Conservation (phyloP, 129 eudicot genomes). For the Tagetes patula region DNA sequence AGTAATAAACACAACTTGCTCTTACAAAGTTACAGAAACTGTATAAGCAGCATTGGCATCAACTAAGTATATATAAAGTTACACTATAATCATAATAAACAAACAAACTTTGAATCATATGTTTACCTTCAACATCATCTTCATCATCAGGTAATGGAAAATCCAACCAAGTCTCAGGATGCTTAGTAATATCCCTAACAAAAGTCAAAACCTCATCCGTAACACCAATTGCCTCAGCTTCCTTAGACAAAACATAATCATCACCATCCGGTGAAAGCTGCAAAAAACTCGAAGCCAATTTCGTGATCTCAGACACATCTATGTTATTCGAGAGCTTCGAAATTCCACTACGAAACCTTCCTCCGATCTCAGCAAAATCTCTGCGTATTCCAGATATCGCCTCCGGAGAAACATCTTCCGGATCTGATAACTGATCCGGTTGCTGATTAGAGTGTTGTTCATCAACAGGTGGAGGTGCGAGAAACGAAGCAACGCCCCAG, state of each 20-base stretch:
- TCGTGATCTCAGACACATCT: conserved; percentile 76
- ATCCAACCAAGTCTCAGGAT: conserved; percentile 97
- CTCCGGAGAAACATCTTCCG: conserved; percentile 34
- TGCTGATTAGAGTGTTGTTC: conserved; percentile 29
- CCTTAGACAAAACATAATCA: conserved; percentile 30
- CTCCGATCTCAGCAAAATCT: conserved; percentile 94
- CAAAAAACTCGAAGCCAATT: conserved; percentile 71
- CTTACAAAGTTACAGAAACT: conserved; percentile 3
- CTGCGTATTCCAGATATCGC: conserved; percentile 51
- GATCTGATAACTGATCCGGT: conserved; percentile 26
- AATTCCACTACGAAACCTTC: conserved; percentile 79
- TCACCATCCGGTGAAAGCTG: conserved; percentile 57
- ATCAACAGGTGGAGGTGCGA: conserved; percentile 80
- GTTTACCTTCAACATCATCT: conserved; percentile 43
- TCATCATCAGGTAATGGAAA: conserved; percentile 75
- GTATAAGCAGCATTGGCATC: neutral
- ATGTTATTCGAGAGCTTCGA: conserved; percentile 69
- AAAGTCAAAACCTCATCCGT: conserved; percentile 82
- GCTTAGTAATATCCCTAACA: conserved; percentile 75
- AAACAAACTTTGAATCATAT: neutral
- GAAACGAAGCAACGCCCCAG: conserved; percentile 99
- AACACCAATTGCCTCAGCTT: conserved; percentile 64
- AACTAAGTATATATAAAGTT: neutral
- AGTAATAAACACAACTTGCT: neutral
- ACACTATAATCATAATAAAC: neutral